Percentiles rank a stretch among this genome's conserved stretches.
Conservation (phyloP, 2,329 filamentous ascomycete species). For the Penicillium olsonii region DNA sequence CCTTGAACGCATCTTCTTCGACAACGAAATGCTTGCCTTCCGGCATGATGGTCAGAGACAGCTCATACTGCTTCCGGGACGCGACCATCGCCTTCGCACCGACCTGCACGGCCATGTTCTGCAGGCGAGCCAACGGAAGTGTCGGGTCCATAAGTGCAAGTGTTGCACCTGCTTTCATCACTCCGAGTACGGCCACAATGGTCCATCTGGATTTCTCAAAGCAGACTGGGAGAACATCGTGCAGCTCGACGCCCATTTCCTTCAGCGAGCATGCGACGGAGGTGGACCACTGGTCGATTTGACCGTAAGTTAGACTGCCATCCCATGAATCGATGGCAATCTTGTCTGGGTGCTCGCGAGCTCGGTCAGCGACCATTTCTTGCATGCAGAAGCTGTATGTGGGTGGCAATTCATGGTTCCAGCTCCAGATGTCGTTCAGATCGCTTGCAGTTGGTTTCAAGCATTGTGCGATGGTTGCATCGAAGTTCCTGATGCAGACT, state of each 20-base stretch:
- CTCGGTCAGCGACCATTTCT: constrained; percentile 43
- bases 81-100: constrained; percentile 31
- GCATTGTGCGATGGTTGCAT: constrained; percentile 32
- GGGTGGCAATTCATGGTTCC: constrained; percentile 50
- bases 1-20: constrained; percentile 25
- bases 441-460: constrained; percentile 40
- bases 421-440: constrained; percentile 49
- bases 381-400: constrained; percentile 50
- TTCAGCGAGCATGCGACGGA: constrained; percentile 27
- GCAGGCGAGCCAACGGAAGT: constrained; percentile 34
- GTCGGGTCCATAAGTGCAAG: constrained; percentile 37
- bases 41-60: constrained; percentile 36
- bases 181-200: constrained; percentile 33
- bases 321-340: constrained; percentile 36
- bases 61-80: constrained; percentile 30
- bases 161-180: constrained; percentile 36
- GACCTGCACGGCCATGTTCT: constrained; percentile 35
- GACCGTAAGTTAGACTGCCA: constrained; percentile 31
- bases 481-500: constrained; percentile 33
- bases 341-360: constrained; percentile 26
- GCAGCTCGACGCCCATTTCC: constrained; percentile 30
- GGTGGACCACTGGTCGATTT: constrained; percentile 39
- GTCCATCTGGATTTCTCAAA: constrained; percentile 40
- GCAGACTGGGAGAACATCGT: constrained; percentile 33
- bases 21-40: constrained; percentile 29